A percentile compares a stretch with the other conserved stretches of the same genome.
phyloP scores from a whole-genome alignment of 176 grass and related monocot genomes.

The Musa troglodytarum region DNA sequence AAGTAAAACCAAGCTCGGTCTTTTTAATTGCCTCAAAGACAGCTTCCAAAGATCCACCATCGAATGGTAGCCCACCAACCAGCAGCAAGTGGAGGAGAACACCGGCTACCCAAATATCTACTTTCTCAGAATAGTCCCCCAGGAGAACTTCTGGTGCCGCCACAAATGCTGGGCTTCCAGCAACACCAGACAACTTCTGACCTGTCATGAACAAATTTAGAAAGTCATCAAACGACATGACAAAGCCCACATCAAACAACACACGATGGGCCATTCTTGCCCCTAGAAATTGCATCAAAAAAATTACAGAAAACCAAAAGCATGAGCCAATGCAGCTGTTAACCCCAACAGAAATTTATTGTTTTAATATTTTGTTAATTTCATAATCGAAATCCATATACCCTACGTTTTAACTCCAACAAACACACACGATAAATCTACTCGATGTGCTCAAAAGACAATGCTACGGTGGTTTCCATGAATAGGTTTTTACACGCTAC shows the following conservation, averaged over 20 bases:
- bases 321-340: too few species aligned
- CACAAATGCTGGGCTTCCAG: conserved; percentile 91
- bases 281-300: not conserved
- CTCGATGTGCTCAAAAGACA: too few species aligned
- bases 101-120: conserved; percentile 84
- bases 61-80: conserved; percentile 76
- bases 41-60: conserved; percentile 47
- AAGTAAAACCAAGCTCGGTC: conserved; percentile 60
- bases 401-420: too few species aligned
- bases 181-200: conserved; percentile 73
- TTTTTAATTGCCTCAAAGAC: conserved; percentile 83
- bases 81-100: conserved; percentile 77
- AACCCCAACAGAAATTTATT: too few species aligned
- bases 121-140: conserved; percentile 74
- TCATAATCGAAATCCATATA: too few species aligned
- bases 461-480: too few species aligned
- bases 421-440: too few species aligned
- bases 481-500: too few species aligned
- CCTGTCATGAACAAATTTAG: conserved; percentile 33
- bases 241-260: not conserved
- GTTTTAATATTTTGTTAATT: too few species aligned
- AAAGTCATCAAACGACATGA: not conserved
- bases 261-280: not conserved
- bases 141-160: conserved; percentile 77
- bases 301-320: too few species aligned